Base-by-base conservation (phyloP, 2,329 filamentous ascomycete species). In the Grosmannia clavigera region DNA sequence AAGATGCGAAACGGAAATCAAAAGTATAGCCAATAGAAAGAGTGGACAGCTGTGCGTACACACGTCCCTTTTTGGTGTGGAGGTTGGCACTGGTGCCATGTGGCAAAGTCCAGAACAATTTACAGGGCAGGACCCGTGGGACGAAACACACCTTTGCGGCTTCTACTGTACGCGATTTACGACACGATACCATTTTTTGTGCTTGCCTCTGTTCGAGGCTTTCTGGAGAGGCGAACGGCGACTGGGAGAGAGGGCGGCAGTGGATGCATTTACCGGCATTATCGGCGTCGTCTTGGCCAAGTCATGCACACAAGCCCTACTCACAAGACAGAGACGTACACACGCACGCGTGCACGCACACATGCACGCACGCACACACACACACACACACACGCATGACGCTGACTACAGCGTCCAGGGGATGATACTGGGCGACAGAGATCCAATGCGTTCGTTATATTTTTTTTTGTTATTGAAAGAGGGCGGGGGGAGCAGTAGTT, bases 101-200 rank as follows among this genome's bases (percentile, higher is more conserved):
- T 29, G 25, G 51, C 31, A 9, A 25, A 48, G 27, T 35, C 54
- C n/a, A n/a, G 25, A 25, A 9, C 33, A 10, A 27, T 51, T 7
- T 46, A 51, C 43, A 35, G 56, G 43, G 56, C 56, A 22, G 56
- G 43, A 25, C 56, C 56, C 56, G 40, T 27, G 43, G 40, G 29
- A 57, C 11, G 46, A 25, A 19, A 35, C 22, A 38, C 6, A 22
- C 12, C 31, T 11, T 25, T 27, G 31, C 48, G 33, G 31, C 48
- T 40, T n/a, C 53, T 31, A 35, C 43, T 43, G 43, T 38, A 60
- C 56, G 62, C 59, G 61, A 64, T 65, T 61, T 64, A 65, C 61
- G 64, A 65, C 61, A 63, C 59, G 64, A 65, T 64, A 64, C 63
- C 63, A 65, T 46, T 59, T 62, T 48, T 43, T 60, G 59, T 54